Evolutionary conservation across 805 yeast species (phyloP).

Genomic region (Barnettozyma populi): DNA sequence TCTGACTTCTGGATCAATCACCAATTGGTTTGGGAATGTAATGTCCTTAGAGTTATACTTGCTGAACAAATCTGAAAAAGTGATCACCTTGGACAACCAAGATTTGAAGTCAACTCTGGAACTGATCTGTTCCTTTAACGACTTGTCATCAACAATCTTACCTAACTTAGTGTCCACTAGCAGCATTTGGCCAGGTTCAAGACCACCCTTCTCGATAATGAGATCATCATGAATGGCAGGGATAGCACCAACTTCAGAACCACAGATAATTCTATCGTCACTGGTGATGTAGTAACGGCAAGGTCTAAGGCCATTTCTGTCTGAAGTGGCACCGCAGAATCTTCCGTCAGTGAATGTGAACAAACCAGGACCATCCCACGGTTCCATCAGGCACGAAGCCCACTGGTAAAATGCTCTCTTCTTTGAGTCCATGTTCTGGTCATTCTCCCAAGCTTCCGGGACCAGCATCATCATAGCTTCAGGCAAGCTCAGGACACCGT

Average conservation of each 20-base stretch:
- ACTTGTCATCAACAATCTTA: constrained; percentile 87
- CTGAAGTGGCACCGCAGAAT: constrained; percentile 97
- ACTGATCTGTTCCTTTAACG: constrained; percentile 75
- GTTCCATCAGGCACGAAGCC: constrained; percentile 99
- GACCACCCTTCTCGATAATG: constrained; percentile 84
- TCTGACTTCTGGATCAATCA: constrained; percentile 26
- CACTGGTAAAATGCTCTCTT: constrained; percentile 95
- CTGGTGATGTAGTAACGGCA: constrained; percentile 95
- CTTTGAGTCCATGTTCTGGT: constrained; percentile 78
- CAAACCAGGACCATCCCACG: constrained; percentile 99
- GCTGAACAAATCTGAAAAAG: constrained; percentile 66
- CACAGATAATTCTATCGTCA: constrained; percentile 94
- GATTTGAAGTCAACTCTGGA: constrained; percentile 85
- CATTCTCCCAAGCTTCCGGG: constrained; percentile 98
- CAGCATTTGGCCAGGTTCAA: constrained; percentile 94
- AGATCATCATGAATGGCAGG: constrained; percentile 72
- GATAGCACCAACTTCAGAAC: constrained; percentile 96
- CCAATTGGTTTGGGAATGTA: constrained; percentile 16
- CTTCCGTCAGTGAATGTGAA: constrained; percentile 96
- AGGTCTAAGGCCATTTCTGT: constrained; percentile 96
- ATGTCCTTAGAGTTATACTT: constrained; percentile 38
- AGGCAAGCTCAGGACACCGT: constrained; percentile 87
- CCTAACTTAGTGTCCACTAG: constrained; percentile 93
- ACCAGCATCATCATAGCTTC: constrained; percentile 96
- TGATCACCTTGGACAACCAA: constrained; percentile 85